phyloP scores from a whole-genome alignment of 345 rosid species.

The Triadica sebifera region DNA sequence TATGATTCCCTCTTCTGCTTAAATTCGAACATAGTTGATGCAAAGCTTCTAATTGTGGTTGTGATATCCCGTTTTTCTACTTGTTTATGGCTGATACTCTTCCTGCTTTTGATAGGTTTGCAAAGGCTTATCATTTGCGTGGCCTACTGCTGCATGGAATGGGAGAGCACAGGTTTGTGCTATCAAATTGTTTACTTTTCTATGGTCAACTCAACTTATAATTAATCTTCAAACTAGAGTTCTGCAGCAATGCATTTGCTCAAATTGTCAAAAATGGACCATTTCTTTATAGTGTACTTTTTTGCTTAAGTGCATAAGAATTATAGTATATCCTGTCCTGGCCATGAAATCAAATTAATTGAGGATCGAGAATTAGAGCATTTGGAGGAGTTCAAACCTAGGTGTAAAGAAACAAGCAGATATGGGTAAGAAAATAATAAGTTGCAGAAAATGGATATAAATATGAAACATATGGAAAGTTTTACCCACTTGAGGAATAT shows the following conservation, averaged over 20 bases:
- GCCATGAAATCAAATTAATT: too few species aligned
- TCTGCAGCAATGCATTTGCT: too few species aligned
- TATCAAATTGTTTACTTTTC: slow-evolving; percentile 1
- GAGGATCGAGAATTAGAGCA: not conserved
- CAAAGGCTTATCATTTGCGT: slow-evolving; percentile 85
- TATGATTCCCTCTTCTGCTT: slow-evolving; percentile 11
- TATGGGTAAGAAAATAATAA: not conserved
- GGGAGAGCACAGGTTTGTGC: slow-evolving; percentile 82
- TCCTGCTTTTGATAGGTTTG: slow-evolving; percentile 48
- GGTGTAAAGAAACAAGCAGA: not conserved
- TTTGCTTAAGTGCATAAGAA: too few species aligned
- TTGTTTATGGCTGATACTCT: slow-evolving; percentile 4
- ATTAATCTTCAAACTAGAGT: too few species aligned
- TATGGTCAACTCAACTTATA: not conserved
- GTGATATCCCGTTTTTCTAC: not conserved
- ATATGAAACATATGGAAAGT: too few species aligned
- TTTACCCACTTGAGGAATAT: not conserved
- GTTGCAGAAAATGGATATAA: not conserved
- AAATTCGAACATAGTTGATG: not conserved
- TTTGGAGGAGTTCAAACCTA: not conserved
- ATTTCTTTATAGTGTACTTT: too few species aligned
- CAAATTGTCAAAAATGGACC: too few species aligned
- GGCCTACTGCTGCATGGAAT: slow-evolving; percentile 77
- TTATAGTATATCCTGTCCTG: too few species aligned
- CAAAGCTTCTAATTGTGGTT: not conserved